Percentiles rank a stretch among this genome's conserved stretches.
phyloP scores from a whole-genome alignment of 1,284 basidiomycete genomes.

The Moesziomyces parantarcticus region DNA sequence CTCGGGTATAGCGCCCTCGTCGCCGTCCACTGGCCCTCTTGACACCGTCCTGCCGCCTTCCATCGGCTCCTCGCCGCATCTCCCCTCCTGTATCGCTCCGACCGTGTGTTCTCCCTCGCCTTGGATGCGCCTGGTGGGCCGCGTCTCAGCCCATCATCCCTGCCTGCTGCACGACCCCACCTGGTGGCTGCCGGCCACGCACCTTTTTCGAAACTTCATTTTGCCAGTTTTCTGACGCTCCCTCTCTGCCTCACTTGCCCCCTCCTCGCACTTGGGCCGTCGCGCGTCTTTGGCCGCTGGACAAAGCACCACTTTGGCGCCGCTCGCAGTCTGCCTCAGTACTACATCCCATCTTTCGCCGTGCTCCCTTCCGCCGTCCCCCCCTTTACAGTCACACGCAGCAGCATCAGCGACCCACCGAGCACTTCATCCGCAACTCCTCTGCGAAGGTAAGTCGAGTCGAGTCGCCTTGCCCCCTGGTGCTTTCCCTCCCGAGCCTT shows the following conservation, averaged over 20 bases:
- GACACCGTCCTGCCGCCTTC: conserved; percentile 5
- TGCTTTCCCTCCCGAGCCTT: conserved; percentile 15
- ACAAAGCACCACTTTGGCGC: conserved; percentile 25
- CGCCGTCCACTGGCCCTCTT: not conserved
- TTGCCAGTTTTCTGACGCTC: conserved; percentile 12
- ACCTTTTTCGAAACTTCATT: conserved; percentile 34
- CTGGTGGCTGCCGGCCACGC: conserved; percentile 17
- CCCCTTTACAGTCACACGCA: conserved; percentile 34
- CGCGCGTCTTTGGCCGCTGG: conserved; percentile 2
- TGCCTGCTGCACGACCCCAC: not conserved
- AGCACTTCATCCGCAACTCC: conserved; percentile 16
- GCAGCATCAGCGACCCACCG: conserved; percentile 32
- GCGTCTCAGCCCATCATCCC: too few species aligned
- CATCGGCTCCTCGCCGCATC: not conserved
- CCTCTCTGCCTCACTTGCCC: conserved; percentile 14
- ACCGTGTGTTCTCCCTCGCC: not conserved
- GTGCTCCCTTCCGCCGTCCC: not conserved
- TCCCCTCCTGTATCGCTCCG: too few species aligned
- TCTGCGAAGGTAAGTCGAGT: conserved; percentile 40
- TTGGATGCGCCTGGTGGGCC: not conserved
- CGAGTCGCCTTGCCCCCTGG: conserved; percentile 5
- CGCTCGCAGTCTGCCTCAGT: conserved; percentile 44
- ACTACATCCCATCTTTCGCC: conserved; percentile 29
- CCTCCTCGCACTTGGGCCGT: conserved; percentile 29
- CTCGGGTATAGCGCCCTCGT: conserved; percentile 4